A percentile compares a stretch with the other conserved stretches of the same genome.
Conservation (phyloP, 805 yeast genomes). For the Candida schatavii region DNA sequence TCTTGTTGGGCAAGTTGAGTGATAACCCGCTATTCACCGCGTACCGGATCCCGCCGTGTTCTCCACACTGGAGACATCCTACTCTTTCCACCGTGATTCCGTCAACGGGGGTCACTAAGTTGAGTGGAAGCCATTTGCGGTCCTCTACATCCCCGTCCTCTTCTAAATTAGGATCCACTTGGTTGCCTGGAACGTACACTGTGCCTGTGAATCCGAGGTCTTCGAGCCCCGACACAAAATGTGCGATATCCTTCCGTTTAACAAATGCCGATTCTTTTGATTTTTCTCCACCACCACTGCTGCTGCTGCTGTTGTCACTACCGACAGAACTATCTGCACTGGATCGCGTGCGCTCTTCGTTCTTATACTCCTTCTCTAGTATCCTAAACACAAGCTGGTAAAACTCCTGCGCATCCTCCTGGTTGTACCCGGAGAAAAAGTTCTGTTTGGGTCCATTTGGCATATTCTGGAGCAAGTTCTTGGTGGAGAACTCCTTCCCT, state of each 20-base stretch:
- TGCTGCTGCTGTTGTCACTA: slow-evolving; percentile 5
- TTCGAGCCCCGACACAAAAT: slow-evolving; percentile 37
- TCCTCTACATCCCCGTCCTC: slow-evolving; percentile 17
- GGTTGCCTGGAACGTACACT: slow-evolving; percentile 68
- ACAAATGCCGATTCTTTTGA: slow-evolving; percentile 19
- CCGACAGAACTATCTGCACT: slow-evolving; percentile 21
- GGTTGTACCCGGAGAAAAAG: slow-evolving; percentile 80
- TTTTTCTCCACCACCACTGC: slow-evolving; percentile 2
- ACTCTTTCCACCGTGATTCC: slow-evolving; percentile 86
- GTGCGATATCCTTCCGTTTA: slow-evolving; percentile 17
- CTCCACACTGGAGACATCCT: slow-evolving; percentile 89
- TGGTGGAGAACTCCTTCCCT: slow-evolving; percentile 62
- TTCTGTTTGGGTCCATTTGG: slow-evolving; percentile 76
- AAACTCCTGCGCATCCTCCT: slow-evolving; percentile 96
- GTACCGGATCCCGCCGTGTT: slow-evolving; percentile 86
- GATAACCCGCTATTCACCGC: slow-evolving; percentile 75
- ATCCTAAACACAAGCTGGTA: slow-evolving; percentile 75
- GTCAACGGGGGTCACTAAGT: slow-evolving; percentile 83
- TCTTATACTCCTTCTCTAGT: slow-evolving; percentile 56
- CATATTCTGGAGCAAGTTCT: slow-evolving; percentile 60
- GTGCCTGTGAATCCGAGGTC: slow-evolving; percentile 58
- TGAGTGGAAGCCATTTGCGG: slow-evolving; percentile 48
- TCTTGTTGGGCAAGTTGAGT: slow-evolving; percentile 59
- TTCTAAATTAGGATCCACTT: slow-evolving; percentile 66
- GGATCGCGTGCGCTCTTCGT: slow-evolving; percentile 19